Percentiles rank a stretch among this genome's conserved stretches.
phyloP scores from a whole-genome alignment of 371 early-diverging fungal genomes.

The Mortierella sp. region DNA sequence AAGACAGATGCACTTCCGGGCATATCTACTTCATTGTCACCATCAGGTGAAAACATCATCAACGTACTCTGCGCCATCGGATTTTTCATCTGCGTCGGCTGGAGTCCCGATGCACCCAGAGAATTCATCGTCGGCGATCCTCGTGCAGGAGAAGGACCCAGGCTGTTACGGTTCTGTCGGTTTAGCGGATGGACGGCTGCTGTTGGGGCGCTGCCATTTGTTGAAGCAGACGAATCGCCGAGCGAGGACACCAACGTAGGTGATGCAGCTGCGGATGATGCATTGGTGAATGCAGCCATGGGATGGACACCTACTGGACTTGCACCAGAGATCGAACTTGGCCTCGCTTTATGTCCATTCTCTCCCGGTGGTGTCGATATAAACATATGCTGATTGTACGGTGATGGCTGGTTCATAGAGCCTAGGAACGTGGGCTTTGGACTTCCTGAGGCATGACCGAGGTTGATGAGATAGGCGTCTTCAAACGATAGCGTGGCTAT shows the following conservation, averaged over 20 bases:
- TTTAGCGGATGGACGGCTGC: background rate
- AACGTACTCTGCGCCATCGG: constrained; percentile 45
- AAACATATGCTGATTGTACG: constrained; percentile 33
- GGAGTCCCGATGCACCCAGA: background rate
- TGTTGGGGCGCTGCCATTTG: constrained; percentile 9
- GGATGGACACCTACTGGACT: constrained; percentile 17
- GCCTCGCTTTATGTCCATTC: constrained; percentile 11
- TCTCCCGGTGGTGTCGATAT: constrained; percentile 41
- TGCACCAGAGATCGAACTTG: constrained; percentile 16
- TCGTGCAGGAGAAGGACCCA: background rate
- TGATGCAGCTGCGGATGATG: constrained; percentile 24
- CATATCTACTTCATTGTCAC: constrained; percentile 70
- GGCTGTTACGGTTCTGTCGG: background rate
- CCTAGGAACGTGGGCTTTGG: constrained; percentile 26
- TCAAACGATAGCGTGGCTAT: constrained; percentile 69
- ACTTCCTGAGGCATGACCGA: constrained; percentile 63
- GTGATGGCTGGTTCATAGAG: constrained; percentile 23
- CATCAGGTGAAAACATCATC: constrained; percentile 69
- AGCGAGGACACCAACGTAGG: constrained; percentile 24
- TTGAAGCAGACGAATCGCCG: constrained; percentile 15
- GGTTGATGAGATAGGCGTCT: constrained; percentile 67
- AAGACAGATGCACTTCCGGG: constrained; percentile 47
- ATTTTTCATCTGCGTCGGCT: constrained; percentile 1
- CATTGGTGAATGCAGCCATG: constrained; percentile 19
- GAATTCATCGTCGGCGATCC: constrained; percentile 4